These are phyloP conservation scores for Trichoderma sp. DNA, from an alignment of 2,329 filamentous ascomycete species.

Conservation along the genomic window DNA sequence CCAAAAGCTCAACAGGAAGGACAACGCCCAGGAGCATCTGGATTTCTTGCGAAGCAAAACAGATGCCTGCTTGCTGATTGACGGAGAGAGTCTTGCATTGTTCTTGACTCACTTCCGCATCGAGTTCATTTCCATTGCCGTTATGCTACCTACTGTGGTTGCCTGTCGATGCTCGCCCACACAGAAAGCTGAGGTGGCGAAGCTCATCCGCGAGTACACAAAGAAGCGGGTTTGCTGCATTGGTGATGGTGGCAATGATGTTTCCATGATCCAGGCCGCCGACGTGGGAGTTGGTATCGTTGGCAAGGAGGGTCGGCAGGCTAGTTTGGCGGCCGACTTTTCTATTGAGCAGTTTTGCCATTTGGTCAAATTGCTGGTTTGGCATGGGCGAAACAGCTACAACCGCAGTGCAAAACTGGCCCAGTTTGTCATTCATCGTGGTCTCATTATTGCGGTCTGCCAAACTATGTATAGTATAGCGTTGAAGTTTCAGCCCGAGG, in stretches of 20 bases:
- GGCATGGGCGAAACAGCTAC: conserved; percentile 97
- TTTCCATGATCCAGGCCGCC: conserved; percentile 98
- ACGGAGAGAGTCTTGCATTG: conserved; percentile 84
- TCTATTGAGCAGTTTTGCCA: conserved; percentile 95
- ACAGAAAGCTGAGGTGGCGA: conserved; percentile 93
- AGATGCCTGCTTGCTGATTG: conserved; percentile 85
- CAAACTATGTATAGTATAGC: conserved; percentile 98
- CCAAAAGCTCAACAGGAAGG: conserved; percentile 78
- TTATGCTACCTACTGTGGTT: conserved; percentile 86
- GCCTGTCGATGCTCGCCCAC: conserved; percentile 96
- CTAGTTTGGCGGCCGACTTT: conserved; percentile 93
- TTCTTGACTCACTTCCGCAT: conserved; percentile 80
- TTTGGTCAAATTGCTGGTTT: conserved; percentile 93
- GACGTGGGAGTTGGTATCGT: conserved; percentile 98
- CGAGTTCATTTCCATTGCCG: conserved; percentile 86
- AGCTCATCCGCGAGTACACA: conserved; percentile 85
- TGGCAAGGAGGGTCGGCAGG: conserved; percentile 94
- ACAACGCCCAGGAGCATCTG: conserved; percentile 82
- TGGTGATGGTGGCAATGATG: conserved; percentile 96
- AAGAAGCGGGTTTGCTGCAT: conserved; percentile 97
- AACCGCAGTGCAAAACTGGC: conserved; percentile 93
- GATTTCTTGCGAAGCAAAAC: conserved; percentile 87
- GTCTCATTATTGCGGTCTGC: conserved; percentile 90
- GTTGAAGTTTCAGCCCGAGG: conserved; percentile 87
- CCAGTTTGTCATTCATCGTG: conserved; percentile 97